Evolutionary conservation across 129 eudicot genomes (phyloP).

Genomic region (Tagetes patula): DNA sequence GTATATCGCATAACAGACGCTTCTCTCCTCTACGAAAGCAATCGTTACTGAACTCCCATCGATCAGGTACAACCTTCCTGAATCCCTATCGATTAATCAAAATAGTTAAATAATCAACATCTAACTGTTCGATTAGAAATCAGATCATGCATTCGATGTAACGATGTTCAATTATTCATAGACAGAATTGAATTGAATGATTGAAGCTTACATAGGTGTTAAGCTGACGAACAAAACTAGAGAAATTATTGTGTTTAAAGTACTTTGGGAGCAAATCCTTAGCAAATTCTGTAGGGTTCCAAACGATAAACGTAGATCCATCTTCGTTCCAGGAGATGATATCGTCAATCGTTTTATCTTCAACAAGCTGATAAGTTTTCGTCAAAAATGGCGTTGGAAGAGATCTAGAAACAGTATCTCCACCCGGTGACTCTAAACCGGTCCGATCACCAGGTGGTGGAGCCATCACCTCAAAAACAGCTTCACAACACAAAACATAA

Average conservation of each 20-base stretch:
- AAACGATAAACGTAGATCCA: slow-evolving; percentile 91
- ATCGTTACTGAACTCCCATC: slow-evolving; percentile 93
- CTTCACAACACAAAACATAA: slow-evolving; percentile 18
- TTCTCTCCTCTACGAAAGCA: slow-evolving; percentile 79
- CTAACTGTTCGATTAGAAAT: slow-evolving; percentile 8
- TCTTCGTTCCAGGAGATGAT: slow-evolving; percentile 94
- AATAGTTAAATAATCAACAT: not conserved
- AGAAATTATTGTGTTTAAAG: slow-evolving; percentile 94
- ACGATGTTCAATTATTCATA: not conserved
- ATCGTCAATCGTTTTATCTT: slow-evolving; percentile 67
- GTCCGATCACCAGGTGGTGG: slow-evolving; percentile 56
- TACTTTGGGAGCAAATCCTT: slow-evolving; percentile 86
- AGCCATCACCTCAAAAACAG: slow-evolving; percentile 29
- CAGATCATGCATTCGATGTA: not conserved
- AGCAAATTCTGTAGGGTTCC: slow-evolving; percentile 95
- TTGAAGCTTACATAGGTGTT: slow-evolving; percentile 76
- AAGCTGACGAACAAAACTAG: slow-evolving; percentile 93
- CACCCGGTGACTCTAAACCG: slow-evolving; percentile 52
- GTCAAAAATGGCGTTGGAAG: slow-evolving; percentile 93
- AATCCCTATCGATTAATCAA: slow-evolving; percentile 59
- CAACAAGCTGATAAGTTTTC: slow-evolving; percentile 87
- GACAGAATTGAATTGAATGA: not conserved
- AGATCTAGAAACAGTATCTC: slow-evolving; percentile 53
- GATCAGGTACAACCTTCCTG: slow-evolving; percentile 89
- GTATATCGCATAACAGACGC: slow-evolving; percentile 67